These are phyloP conservation scores for Immersiporthe knoxdaviesiana DNA, from an alignment of 2,329 filamentous ascomycete species.

Conservation along the genomic window DNA sequence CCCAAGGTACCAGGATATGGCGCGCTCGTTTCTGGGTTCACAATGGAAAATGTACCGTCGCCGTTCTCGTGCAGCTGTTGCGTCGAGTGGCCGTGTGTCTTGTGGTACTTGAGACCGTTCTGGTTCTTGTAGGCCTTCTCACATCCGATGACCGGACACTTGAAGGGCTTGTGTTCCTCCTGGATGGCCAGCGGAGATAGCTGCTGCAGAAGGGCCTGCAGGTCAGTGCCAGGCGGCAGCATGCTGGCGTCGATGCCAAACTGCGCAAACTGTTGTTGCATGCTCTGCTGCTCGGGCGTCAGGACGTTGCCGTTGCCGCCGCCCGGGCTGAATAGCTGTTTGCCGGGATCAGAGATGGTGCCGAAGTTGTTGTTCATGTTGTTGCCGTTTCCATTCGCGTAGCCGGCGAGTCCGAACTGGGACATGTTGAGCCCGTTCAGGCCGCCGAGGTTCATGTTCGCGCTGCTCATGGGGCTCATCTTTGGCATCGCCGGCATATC, in stretches of 20 bases:
- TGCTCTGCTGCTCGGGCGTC: conserved; percentile 62
- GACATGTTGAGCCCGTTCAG: conserved; percentile 44
- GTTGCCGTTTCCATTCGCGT: conserved; percentile 45
- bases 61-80: conserved; percentile 96
- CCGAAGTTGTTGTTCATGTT: conserved; percentile 53
- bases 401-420: conserved; percentile 56
- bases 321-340: conserved; percentile 86
- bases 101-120: conserved; percentile 92
- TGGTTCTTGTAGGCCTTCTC: conserved; percentile 99
- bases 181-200: conserved; percentile 67
- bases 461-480: conserved; percentile 50
- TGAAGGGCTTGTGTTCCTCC: conserved; percentile 96
- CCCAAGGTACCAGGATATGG: conserved; percentile 95
- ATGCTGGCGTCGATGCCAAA: conserved; percentile 77
- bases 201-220: conserved; percentile 58
- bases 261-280: conserved; percentile 70
- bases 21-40: conserved; percentile 91
- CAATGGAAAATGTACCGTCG: conserved; percentile 96
- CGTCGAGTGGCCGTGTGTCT: conserved; percentile 90
- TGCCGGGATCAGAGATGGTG: conserved; percentile 88
- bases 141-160: conserved; percentile 96
- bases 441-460: conserved; percentile 57
- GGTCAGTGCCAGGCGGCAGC: conserved; percentile 76
- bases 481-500: conserved; percentile 66
- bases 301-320: conserved; percentile 64